Percentiles rank a stretch among this genome's conserved stretches.
Conservation (phyloP, 1,284 basidiomycete genomes). For the Grifola frondosa region DNA sequence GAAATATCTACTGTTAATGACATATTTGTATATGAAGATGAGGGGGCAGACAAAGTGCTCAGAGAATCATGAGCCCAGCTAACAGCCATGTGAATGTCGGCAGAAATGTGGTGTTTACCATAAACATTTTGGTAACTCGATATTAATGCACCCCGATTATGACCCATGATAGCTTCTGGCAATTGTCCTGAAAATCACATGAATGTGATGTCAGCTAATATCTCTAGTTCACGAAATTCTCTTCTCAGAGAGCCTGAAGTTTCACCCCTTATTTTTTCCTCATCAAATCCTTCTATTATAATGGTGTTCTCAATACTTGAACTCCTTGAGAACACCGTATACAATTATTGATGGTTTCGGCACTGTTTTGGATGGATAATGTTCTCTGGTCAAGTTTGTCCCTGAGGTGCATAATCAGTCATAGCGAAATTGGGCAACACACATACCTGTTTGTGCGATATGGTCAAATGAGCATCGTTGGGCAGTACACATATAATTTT, state of each 20-base stretch:
- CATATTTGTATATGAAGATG: too few species aligned
- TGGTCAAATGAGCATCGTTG: conserved; percentile 15
- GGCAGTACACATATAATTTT: conserved; percentile 20
- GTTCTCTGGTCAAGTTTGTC: conserved; percentile 15
- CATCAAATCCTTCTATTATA: conserved; percentile 32
- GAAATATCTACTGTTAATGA: too few species aligned
- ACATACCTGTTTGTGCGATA: conserved; percentile 13
- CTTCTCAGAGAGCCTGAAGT: conserved; percentile 21
- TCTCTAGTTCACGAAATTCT: conserved; percentile 35
- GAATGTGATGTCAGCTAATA: conserved; percentile 34
- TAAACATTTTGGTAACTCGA: too few species aligned
- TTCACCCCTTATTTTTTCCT: conserved; percentile 22
- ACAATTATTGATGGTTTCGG: conserved; percentile 10
- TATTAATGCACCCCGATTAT: too few species aligned
- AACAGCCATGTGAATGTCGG: too few species aligned
- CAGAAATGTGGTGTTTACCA: too few species aligned
- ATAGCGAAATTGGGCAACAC: too few species aligned
- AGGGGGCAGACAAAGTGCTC: too few species aligned
- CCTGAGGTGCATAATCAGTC: conserved; percentile 22
- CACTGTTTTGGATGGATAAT: conserved; percentile 12
- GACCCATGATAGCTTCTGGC: too few species aligned
- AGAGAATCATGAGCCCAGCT: too few species aligned
- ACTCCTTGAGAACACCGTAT: conserved; percentile 17
- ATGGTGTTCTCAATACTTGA: conserved; percentile 35
- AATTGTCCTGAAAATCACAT: too few species aligned